Percentiles rank a stretch among this genome's conserved stretches.
These are phyloP conservation scores for Epichloe uncinata DNA, from an alignment of 2,329 filamentous ascomycete genomes.

Conservation along the genomic window DNA sequence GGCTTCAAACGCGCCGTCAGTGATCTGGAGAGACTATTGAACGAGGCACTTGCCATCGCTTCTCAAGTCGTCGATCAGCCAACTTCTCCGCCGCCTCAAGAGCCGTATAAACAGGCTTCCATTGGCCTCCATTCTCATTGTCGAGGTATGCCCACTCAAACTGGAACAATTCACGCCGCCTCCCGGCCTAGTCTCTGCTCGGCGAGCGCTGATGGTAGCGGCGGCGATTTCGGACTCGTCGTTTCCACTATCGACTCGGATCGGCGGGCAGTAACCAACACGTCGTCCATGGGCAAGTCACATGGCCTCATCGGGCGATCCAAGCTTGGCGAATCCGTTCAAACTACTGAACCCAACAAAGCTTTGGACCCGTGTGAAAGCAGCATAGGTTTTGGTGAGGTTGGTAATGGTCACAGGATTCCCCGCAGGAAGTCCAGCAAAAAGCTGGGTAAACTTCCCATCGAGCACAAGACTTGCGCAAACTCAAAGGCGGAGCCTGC, in stretches of 20 bases:
- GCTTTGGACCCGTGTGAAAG: constrained; percentile 3
- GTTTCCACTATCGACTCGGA: background rate
- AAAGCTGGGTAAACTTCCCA: background rate
- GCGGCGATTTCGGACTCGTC: background rate
- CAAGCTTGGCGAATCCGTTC: background rate
- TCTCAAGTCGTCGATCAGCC: constrained; percentile 24
- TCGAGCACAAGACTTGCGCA: background rate
- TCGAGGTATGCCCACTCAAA: constrained; percentile 1
- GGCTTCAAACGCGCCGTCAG: constrained; percentile 24
- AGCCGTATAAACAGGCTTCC: constrained; percentile 8
- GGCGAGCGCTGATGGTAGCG: constrained; percentile 5
- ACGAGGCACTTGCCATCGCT: constrained; percentile 31
- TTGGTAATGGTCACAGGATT: constrained; percentile 1
- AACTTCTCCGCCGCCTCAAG: constrained; percentile 8
- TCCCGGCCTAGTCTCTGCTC: constrained; percentile 3
- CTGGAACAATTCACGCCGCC: background rate
- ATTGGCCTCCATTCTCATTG: constrained; percentile 6
- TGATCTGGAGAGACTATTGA: constrained; percentile 33
- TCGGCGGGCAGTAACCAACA: background rate
- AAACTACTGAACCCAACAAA: background rate
- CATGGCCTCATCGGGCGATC: background rate
- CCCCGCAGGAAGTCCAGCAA: constrained; percentile 9
- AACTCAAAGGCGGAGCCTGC: background rate
- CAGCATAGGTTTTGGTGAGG: background rate
- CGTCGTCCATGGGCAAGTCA: background rate